Evolutionary conservation across 768 basidiomycete genomes (phyloP), one percentile per base, ranked within the genome.

Genomic region (Amanita thiersii): DNA sequence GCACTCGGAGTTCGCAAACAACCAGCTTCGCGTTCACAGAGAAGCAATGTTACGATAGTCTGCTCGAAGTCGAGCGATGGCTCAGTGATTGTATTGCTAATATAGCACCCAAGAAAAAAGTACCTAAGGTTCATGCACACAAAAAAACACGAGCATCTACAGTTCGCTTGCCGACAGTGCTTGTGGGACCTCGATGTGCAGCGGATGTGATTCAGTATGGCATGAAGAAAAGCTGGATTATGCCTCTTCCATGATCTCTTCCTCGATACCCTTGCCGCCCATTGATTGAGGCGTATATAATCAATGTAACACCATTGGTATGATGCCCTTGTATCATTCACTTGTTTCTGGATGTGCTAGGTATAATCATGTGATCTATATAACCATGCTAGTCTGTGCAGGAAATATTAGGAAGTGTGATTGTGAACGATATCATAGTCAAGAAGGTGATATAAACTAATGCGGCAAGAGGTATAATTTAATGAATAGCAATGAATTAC

Each of bases 21-120:
- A 19, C 33, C 14, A 8, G 12, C 11, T 8, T 60, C 19, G 64
- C 65, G 0, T 84, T 75, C 56, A 70, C 70, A 2, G 86, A 88
- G 51, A 73, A 65, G 41, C 74, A 78, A 38, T 86, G 84, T 55
- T 81, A 84, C 47, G 70, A 77, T 37, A 79, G 77, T 51, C 68
- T 89, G 32, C 48, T 75, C 14, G 80, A 86, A 52, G 64, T 86
- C 45, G 83, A 88, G 52, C 58, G 53, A 24, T 63, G 81, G 60
- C 58, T 89, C 8, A 64, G 66, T 1, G 55, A 63, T 17, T 66
- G 68, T 44, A 57, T 86, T 31, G 52, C 64, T 14, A 59, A 59
- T 5, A 50, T 63, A 31, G 56, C 53, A 1, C 56, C 60, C 20
- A 53, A 55, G 38, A 65, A 60, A 46, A 40, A 50, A 10, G 49